Evolutionary conservation across 805 yeast genomes (phyloP).

Genomic region (Tetrapisispora namnaoensis): DNA sequence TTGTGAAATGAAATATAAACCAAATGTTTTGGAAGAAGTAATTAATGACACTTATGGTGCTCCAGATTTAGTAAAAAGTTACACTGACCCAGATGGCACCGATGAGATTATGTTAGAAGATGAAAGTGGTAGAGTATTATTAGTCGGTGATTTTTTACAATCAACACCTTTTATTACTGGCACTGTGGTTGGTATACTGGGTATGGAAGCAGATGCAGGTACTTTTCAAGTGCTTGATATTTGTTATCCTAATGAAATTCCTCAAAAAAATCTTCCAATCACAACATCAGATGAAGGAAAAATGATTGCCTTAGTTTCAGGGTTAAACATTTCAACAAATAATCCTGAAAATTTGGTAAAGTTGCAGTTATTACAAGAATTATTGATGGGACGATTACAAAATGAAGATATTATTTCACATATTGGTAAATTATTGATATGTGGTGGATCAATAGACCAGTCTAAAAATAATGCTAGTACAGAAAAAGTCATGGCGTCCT

Average conservation of each 20-base stretch:
- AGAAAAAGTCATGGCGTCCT: conserved; percentile 44
- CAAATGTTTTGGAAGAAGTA: conserved; percentile 77
- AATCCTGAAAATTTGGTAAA: conserved; percentile 34
- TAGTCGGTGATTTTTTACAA: conserved; percentile 53
- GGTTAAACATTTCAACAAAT: conserved; percentile 47
- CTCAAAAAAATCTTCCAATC: conserved; percentile 35
- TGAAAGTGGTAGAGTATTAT: conserved; percentile 76
- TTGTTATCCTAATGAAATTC: conserved; percentile 55
- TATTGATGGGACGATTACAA: conserved; percentile 55
- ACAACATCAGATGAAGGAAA: conserved; percentile 27
- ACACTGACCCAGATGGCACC: conserved; percentile 42
- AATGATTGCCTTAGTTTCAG: conserved; percentile 65
- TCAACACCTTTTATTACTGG: conserved; percentile 72
- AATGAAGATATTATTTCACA: conserved; percentile 22
- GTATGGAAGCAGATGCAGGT: conserved; percentile 78
- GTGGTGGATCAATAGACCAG: conserved; percentile 56
- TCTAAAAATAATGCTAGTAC: conserved; percentile 34
- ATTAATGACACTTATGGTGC: conserved; percentile 41
- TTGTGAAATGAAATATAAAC: conserved; percentile 74
- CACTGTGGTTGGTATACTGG: conserved; percentile 73
- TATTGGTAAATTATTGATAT: conserved; percentile 47
- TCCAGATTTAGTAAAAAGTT: conserved; percentile 35
- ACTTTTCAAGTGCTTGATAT: conserved; percentile 76
- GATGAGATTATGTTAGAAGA: conserved; percentile 76
- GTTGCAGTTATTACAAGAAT: conserved; percentile 55